Percentiles rank a stretch among this genome's conserved stretches.
Evolutionary conservation across 345 rosid species (phyloP).

Genomic region (Pistacia atlantica): DNA sequence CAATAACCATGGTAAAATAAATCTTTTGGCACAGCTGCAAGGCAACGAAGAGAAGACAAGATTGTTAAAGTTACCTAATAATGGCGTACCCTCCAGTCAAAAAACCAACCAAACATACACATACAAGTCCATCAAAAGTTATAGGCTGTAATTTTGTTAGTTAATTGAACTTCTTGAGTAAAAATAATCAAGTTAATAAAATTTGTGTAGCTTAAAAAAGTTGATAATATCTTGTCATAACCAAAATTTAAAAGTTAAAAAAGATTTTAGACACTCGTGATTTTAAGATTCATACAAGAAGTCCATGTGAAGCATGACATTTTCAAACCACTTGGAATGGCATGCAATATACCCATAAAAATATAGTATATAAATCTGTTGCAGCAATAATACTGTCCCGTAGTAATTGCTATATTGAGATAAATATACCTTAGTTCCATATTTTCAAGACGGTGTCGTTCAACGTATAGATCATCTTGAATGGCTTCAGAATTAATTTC

Average conservation of each 20-base stretch:
- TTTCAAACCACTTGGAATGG: not conserved
- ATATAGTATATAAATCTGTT: not conserved
- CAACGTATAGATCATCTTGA: constrained; percentile 57
- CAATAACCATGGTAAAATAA: not conserved
- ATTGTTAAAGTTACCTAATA: too few species aligned
- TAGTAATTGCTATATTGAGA: constrained; percentile 8
- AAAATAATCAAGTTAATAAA: too few species aligned
- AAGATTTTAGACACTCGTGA: not conserved
- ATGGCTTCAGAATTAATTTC: constrained; percentile 53
- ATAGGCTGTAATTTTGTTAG: not conserved
- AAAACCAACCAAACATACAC: too few species aligned
- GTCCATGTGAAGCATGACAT: not conserved
- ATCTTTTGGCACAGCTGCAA: not conserved
- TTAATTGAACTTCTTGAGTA: too few species aligned
- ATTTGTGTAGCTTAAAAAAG: too few species aligned
- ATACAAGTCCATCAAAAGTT: not conserved
- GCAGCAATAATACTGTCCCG: not conserved
- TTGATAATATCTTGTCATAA: too few species aligned
- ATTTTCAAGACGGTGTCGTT: constrained; percentile 84
- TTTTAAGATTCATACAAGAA: not conserved
- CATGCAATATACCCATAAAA: not conserved
- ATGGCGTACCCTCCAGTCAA: too few species aligned
- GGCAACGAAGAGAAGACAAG: not conserved
- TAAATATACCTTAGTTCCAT: constrained; percentile 59
- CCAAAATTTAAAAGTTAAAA: not conserved